Percentiles rank a stretch among this genome's conserved stretches.
phyloP scores from a whole-genome alignment of 176 grass and related monocot species.

The Puya raimondii region DNA sequence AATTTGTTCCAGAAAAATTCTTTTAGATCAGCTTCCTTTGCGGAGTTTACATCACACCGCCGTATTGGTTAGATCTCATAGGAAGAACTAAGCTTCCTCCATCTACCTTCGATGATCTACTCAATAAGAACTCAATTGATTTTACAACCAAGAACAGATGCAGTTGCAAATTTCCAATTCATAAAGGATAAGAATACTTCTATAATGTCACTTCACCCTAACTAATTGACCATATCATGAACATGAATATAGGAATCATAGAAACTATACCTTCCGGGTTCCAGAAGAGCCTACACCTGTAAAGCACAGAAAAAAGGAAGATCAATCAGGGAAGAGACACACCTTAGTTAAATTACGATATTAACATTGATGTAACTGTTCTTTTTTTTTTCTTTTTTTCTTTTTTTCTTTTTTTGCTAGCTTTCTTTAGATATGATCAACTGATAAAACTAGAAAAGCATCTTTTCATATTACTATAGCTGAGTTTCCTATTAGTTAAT shows the following conservation, averaged over 20 bases:
- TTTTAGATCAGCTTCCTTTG: too few species aligned
- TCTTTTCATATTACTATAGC: slow-evolving; percentile 14
- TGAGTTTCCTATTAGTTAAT: slow-evolving; percentile 3
- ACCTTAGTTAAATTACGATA: neutral
- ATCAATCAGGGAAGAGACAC: neutral
- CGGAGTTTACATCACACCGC: too few species aligned
- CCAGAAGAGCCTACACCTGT: slow-evolving; percentile 2
- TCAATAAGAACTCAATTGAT: neutral
- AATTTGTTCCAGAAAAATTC: too few species aligned
- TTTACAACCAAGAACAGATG: neutral
- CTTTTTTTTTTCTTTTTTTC: neutral
- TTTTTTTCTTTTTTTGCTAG: neutral
- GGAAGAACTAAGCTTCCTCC: too few species aligned
- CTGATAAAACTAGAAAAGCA: neutral
- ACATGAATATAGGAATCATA: neutral
- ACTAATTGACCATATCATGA: neutral
- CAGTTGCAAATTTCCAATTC: neutral
- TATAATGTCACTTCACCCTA: neutral
- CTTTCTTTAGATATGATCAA: neutral
- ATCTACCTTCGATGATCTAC: too few species aligned
- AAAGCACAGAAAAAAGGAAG: slow-evolving; percentile 2
- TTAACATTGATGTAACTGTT: neutral
- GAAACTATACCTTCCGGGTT: slow-evolving; percentile 3
- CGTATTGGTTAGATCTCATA: too few species aligned
- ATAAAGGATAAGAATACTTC: neutral